phyloP scores from a whole-genome alignment of 2,329 filamentous ascomycete genomes.

The Claviceps citrina region DNA sequence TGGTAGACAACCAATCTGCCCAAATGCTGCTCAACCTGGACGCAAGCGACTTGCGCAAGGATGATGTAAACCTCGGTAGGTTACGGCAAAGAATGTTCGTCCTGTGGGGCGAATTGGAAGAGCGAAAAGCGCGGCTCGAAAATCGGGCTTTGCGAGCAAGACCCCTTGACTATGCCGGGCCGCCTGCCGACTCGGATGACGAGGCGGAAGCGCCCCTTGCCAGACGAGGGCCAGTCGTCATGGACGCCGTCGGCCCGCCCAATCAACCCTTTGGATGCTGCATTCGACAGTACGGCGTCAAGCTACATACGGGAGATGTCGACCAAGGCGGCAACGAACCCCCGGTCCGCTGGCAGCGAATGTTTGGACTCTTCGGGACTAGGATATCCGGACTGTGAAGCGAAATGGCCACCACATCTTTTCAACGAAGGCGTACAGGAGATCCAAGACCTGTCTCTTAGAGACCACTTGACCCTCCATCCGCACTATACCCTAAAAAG shows the following conservation, averaged over 20 bases:
- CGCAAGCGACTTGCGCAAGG: conserved; percentile 39
- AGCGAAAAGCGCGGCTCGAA: conserved; percentile 33
- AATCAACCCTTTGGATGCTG: conserved; percentile 55
- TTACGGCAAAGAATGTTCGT: conserved; percentile 58
- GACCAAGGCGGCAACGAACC: conserved; percentile 35
- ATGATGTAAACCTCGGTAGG: conserved; percentile 29
- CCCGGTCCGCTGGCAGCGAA: conserved; percentile 41
- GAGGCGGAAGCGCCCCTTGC: background rate
- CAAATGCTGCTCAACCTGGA: conserved; percentile 34
- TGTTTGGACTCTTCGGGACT: conserved; percentile 51
- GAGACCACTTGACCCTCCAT: too few relatives aligned
- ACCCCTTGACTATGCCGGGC: background rate
- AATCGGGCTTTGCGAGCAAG: conserved; percentile 1
- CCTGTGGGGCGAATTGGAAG: conserved; percentile 77
- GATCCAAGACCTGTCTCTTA: too few relatives aligned
- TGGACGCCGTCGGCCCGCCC: conserved; percentile 15
- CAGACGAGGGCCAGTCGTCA: conserved; percentile 1
- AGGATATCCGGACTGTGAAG: conserved; percentile 26
- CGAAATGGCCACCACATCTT: too few relatives aligned
- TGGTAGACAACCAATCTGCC: conserved; percentile 45
- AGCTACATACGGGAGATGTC: conserved; percentile 30
- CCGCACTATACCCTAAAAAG: too few relatives aligned
- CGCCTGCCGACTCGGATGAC: conserved; percentile 8
- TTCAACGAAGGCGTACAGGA: too few relatives aligned
- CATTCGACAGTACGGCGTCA: conserved; percentile 54